phyloP scores from a whole-genome alignment of 352 stramenopile species.

The Pythium phragmiticola region DNA sequence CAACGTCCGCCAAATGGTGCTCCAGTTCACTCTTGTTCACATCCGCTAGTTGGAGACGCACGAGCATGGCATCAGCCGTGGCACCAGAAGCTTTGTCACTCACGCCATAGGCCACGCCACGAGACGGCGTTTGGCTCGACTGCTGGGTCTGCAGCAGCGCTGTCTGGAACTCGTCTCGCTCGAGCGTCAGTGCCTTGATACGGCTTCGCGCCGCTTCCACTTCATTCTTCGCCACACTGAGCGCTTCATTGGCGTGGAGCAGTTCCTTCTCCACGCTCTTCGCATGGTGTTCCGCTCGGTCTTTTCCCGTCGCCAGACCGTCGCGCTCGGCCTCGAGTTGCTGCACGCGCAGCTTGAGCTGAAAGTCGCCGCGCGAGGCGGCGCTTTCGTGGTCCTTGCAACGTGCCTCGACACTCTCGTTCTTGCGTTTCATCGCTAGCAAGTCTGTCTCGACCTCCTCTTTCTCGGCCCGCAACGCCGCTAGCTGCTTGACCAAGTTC shows the following conservation, averaged over 20 bases:
- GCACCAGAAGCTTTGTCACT: not conserved
- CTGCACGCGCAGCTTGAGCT: slow-evolving; percentile 27
- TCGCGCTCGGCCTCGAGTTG: slow-evolving; percentile 32
- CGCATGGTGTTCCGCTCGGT: slow-evolving; percentile 21
- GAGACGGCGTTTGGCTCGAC: not conserved
- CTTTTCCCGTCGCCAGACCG: slow-evolving; percentile 8
- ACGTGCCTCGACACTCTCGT: slow-evolving; percentile 20
- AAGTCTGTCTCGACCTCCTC: slow-evolving; percentile 21
- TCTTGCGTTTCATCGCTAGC: slow-evolving; percentile 20
- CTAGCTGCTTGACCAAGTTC: slow-evolving; percentile 18
- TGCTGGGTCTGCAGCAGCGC: slow-evolving; percentile 17
- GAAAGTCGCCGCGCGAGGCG: slow-evolving; percentile 24
- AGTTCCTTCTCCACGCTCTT: slow-evolving; percentile 28
- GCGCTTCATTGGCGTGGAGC: slow-evolving; percentile 16
- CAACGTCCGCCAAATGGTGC: slow-evolving; percentile 35
- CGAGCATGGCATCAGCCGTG: slow-evolving; percentile 46
- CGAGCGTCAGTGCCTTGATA: slow-evolving; percentile 27
- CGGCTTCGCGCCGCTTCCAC: slow-evolving; percentile 11
- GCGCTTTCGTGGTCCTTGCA: slow-evolving; percentile 25
- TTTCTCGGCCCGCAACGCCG: slow-evolving; percentile 12
- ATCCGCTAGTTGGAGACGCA: slow-evolving; percentile 47
- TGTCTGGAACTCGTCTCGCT: slow-evolving; percentile 28
- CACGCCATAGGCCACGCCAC: not conserved
- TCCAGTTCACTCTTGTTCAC: slow-evolving; percentile 45
- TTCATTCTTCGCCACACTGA: slow-evolving; percentile 18